A percentile compares a stretch with the other conserved stretches of the same genome.
Conservation (phyloP, 2,329 filamentous ascomycete species). For the Harringtonia aguacate region DNA sequence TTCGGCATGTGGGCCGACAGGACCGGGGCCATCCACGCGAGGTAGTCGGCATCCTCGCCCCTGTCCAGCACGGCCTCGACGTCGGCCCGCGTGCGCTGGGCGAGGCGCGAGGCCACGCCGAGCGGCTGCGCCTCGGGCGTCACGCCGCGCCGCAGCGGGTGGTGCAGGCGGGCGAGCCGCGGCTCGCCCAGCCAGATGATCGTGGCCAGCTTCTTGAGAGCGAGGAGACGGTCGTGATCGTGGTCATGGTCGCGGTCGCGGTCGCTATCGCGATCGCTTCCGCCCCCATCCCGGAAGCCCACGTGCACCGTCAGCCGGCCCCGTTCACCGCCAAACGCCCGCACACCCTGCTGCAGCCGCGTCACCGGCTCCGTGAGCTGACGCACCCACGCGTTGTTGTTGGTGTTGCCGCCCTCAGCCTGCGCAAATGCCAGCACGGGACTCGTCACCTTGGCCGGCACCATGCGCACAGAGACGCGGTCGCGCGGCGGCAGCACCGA, state of each 20-base stretch:
- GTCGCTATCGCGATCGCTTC: too few species aligned
- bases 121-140: neutral
- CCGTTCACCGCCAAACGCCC: neutral
- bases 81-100: neutral
- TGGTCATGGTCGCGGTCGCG: too few species aligned
- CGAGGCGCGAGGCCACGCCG: neutral
- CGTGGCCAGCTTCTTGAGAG: constrained; percentile 1
- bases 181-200: constrained; percentile 1
- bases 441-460: too few species aligned
- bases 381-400: neutral
- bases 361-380: too few species aligned
- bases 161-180: neutral
- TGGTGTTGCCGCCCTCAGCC: neutral
- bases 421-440: neutral
- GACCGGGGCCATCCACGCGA: neutral
- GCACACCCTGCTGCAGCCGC: too few species aligned
- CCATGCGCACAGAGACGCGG: too few species aligned
- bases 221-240: neutral
- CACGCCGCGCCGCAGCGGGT: too few species aligned
- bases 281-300: neutral
- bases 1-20: too few species aligned
- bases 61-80: neutral
- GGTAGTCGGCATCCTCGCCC: neutral
- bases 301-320: constrained; percentile 1
- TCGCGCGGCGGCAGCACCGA: too few species aligned